Conservation (phyloP, 169 alveolate species). For the Plasmodium cynomolgi region DNA sequence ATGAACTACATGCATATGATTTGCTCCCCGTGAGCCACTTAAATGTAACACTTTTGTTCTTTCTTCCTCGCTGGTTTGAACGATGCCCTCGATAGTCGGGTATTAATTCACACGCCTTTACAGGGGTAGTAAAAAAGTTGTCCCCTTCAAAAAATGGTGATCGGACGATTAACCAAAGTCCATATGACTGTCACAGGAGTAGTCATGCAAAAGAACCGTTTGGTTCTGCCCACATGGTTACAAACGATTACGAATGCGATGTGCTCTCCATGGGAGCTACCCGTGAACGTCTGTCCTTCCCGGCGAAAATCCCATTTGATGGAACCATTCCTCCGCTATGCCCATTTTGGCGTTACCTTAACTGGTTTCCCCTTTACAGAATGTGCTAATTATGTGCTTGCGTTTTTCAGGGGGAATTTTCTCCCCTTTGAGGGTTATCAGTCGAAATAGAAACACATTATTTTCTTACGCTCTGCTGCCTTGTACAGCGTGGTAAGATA, state of each 20-base stretch:
- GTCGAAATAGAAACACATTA: not conserved
- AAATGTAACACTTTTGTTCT: constrained; percentile 13
- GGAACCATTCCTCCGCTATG: not conserved
- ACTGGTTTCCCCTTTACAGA: not conserved
- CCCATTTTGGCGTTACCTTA: not conserved
- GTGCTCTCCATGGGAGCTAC: not conserved
- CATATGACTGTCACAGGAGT: not conserved
- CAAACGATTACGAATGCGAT: not conserved
- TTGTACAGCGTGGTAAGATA: not conserved
- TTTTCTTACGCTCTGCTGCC: not conserved
- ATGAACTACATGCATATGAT: not conserved
- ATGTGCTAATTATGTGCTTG: not conserved
- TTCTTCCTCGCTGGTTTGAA: not conserved
- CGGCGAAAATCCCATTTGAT: not conserved
- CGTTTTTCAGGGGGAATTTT: not conserved
- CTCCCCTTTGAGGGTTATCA: not conserved
- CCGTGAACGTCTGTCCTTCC: not conserved
- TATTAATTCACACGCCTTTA: not conserved
- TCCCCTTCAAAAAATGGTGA: not conserved
- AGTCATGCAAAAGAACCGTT: not conserved
- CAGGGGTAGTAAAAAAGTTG: not conserved
- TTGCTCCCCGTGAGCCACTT: not conserved
- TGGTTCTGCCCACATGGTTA: not conserved
- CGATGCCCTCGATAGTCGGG: not conserved
- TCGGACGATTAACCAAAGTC: not conserved